These are phyloP conservation scores for Endocarpon pusillum DNA, from an alignment of 495 filamentous ascomycete species.

Conservation along the genomic window DNA sequence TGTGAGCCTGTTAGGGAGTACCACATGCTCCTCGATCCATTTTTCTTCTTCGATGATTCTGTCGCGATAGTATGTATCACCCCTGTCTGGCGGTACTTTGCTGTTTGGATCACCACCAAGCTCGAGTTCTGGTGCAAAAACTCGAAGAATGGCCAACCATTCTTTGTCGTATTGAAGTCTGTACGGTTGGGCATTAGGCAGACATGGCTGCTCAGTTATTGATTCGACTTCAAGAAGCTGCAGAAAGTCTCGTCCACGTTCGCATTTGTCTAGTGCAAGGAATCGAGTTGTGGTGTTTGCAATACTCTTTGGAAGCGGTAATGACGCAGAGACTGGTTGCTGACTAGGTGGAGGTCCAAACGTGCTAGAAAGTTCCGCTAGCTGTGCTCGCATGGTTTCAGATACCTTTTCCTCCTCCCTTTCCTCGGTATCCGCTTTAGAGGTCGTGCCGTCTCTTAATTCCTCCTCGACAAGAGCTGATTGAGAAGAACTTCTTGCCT, in stretches of 20 bases:
- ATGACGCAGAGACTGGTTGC: conserved; percentile 27
- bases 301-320: conserved; percentile 30
- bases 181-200: conserved; percentile 12
- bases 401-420: conserved; percentile 22
- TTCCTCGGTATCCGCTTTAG: too few relatives aligned
- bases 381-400: conserved; percentile 42
- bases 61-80: conserved; percentile 42
- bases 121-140: conserved; percentile 43
- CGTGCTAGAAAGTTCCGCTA: conserved; percentile 46
- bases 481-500: too few relatives aligned
- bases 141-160: conserved; percentile 84
- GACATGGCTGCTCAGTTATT: conserved; percentile 12
- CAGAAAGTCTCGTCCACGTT: conserved; percentile 56
- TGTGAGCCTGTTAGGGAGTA: conserved; percentile 34
- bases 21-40: conserved; percentile 67
- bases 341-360: conserved; percentile 15
- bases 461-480: too few relatives aligned
- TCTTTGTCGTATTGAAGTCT: conserved; percentile 72
- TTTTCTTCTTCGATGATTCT: conserved; percentile 43
- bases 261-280: conserved; percentile 76
- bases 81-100: conserved; percentile 31
- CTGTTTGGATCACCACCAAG: conserved; percentile 36
- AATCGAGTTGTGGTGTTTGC: conserved; percentile 66
- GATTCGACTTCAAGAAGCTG: conserved; percentile 50
- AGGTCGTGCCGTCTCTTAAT: too few relatives aligned